These are phyloP conservation scores for Mortierella sp. DNA, from an alignment of 371 early-diverging fungal species.

Conservation along the genomic window DNA sequence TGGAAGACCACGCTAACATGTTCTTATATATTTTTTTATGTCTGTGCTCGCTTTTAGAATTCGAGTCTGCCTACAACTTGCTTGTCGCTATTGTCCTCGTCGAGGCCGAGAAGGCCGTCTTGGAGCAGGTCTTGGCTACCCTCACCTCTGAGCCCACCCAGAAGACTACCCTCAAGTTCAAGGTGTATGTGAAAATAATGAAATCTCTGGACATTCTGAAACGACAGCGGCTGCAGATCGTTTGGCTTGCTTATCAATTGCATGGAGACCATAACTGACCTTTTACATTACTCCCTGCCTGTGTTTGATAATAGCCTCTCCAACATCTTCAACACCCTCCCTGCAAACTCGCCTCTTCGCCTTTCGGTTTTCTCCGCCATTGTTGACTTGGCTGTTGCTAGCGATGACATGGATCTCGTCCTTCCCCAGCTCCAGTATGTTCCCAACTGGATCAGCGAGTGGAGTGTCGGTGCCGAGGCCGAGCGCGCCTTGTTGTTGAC, in stretches of 20 bases:
- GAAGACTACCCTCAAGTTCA: constrained; percentile 60
- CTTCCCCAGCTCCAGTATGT: constrained; percentile 75
- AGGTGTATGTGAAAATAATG: constrained; percentile 42
- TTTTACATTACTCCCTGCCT: background rate
- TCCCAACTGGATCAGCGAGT: constrained; percentile 81
- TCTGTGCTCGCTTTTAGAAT: constrained; percentile 63
- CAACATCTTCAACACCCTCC: constrained; percentile 87
- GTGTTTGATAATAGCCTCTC: constrained; percentile 69
- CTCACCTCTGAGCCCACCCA: constrained; percentile 49
- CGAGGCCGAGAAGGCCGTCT: constrained; percentile 30
- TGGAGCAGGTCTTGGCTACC: constrained; percentile 36
- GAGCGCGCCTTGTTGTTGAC: constrained; percentile 75
- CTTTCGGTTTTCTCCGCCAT: constrained; percentile 83
- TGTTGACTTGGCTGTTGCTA: constrained; percentile 79
- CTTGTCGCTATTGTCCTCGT: constrained; percentile 70
- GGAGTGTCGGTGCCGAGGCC: constrained; percentile 75
- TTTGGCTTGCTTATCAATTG: background rate
- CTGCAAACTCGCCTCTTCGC: constrained; percentile 74
- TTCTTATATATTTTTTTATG: background rate
- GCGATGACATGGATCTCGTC: constrained; percentile 81
- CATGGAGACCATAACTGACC: background rate
- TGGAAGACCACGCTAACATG: background rate
- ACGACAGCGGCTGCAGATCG: background rate
- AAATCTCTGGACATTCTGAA: background rate
- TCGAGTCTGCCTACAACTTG: constrained; percentile 81